Evolutionary conservation across 768 basidiomycete species (phyloP), one percentile per base, ranked within the genome.

Genomic region (Amanita molliuscula): DNA sequence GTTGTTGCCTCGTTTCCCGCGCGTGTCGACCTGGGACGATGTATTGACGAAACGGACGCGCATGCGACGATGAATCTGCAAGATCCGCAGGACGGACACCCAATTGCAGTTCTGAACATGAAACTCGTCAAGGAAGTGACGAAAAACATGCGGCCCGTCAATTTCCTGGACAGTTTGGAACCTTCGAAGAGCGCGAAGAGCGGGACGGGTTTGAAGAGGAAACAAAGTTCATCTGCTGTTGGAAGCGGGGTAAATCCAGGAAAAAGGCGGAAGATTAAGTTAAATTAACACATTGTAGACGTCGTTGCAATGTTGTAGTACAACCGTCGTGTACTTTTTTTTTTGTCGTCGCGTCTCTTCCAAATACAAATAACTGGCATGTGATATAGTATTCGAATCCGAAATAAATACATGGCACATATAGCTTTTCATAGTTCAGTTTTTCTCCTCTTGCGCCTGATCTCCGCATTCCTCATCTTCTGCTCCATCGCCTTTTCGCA

Each of bases 1-100:
- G 65, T 69, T 4, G 52, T 74, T 6, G 69, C 62, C 0, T 69
- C 71, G 1, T 72, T 72, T 55, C 71, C 72, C 18, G 70, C 72
- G 1, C 61, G 66, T 3, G 56, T 67, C 2, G 63, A 62, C 15
- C 58, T 72, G 44, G 69, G 70, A 49, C 59, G 70, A 8, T 68
- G 67, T 44, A 45, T 45, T 10, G 18, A 34, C 31, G 9, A 45
- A 33, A 45, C 16, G 8, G 44, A 34, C 5, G 18, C 6, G 26
- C 5, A 11, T 16, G n/a, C 28, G 31, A 29, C 9, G 6, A 23
- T 21, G 6, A 31, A 64, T 3, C 61, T 62, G n/a, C 68, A 69
- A 53, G 71, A 72, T 51, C 65, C 65, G 1, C 69, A 71, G 44
- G 35, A 51, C 1, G 63, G 66, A 0, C 72, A 73, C 52, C 71